Evolutionary conservation across 768 basidiomycete genomes (phyloP).

Genomic region (Rhizopogon vesiculosus): DNA sequence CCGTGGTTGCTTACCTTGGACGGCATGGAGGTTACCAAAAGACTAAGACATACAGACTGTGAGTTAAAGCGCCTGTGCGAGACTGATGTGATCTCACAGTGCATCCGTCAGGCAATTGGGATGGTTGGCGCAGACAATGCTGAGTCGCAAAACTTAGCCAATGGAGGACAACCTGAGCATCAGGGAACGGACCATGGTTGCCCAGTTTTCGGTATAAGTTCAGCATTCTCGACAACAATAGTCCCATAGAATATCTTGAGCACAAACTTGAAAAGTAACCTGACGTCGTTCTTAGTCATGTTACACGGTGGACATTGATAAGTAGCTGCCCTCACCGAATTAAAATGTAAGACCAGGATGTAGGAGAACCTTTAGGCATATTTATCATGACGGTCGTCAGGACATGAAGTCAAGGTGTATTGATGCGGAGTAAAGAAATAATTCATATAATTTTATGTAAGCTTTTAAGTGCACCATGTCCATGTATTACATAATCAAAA

Average conservation of each 20-base stretch:
- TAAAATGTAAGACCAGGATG: conserved; percentile 62
- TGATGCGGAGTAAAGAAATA: too few relatives aligned
- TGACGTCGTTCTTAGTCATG: conserved; percentile 19
- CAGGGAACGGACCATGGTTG: conserved; percentile 53
- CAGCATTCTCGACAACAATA: conserved; percentile 77
- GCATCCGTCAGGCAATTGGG: conserved; percentile 85
- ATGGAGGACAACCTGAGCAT: neutral
- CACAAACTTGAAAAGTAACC: conserved; percentile 73
- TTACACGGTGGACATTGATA: neutral
- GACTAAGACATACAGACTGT: conserved; percentile 30
- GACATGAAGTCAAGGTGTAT: neutral
- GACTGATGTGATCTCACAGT: conserved; percentile 44
- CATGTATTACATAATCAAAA: conserved; percentile 28
- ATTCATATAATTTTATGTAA: too few relatives aligned
- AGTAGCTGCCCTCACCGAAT: conserved; percentile 45
- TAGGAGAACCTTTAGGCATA: conserved; percentile 37
- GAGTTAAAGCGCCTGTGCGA: neutral
- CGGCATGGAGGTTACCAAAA: conserved; percentile 73
- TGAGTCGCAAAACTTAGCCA: conserved; percentile 22
- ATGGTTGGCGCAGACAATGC: conserved; percentile 85
- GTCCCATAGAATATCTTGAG: conserved; percentile 90
- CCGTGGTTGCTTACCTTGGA: conserved; percentile 40
- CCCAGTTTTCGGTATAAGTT: conserved; percentile 68
- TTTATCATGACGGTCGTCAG: conserved; percentile 7
- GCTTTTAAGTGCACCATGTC: too few relatives aligned